Conservation (phyloP, 2,329 filamentous ascomycete genomes). For the Colletotrichum abscissum region DNA sequence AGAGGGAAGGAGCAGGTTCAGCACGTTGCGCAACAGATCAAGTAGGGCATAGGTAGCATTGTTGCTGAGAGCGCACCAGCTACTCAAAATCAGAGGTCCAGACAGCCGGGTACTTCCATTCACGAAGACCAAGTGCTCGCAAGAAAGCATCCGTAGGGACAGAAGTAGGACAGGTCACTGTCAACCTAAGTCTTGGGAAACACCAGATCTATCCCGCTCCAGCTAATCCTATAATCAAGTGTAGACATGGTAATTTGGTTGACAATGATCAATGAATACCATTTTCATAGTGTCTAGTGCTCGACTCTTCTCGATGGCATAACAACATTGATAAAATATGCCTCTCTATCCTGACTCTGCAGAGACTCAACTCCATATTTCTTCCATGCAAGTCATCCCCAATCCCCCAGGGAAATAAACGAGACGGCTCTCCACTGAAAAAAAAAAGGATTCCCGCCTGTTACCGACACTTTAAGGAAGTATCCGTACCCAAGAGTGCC, state of each 20-base stretch:
- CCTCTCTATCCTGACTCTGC: too few species aligned
- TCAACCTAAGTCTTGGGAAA: too few species aligned
- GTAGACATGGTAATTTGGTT: not conserved
- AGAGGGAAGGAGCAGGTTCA: not conserved
- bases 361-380: not conserved
- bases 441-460: not conserved
- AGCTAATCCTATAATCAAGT: not conserved
- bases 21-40: too few species aligned
- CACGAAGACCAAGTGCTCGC: not conserved
- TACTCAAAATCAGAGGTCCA: too few species aligned
- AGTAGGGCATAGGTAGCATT: too few species aligned
- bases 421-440: not conserved
- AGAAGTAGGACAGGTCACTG: not conserved
- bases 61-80: too few species aligned
- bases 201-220: not conserved
- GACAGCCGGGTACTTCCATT: too few species aligned
- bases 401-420: not conserved
- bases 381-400: not conserved
- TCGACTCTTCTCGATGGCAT: not conserved
- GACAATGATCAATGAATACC: not conserved
- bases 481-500: not conserved
- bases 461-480: not conserved
- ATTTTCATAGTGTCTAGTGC: not conserved
- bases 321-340: not conserved
- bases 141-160: not conserved